Conservation (phyloP, 1,284 basidiomycete species). For the Fomitopsis schrenkii region DNA sequence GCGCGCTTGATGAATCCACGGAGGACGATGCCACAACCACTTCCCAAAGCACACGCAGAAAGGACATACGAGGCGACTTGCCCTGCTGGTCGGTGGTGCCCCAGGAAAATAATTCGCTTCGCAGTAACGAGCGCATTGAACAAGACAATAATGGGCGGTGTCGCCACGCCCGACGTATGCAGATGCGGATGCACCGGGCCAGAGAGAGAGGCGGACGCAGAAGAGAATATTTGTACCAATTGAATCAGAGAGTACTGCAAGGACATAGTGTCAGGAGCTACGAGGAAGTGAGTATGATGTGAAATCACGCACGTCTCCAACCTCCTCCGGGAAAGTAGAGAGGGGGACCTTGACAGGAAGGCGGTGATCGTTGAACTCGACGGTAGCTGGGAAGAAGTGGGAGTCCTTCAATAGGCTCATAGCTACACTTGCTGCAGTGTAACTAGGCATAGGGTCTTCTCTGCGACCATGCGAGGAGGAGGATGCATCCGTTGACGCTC, state of each 20-base stretch:
- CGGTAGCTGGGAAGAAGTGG: conserved; percentile 86
- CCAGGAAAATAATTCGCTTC: conserved; percentile 92
- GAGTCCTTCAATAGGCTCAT: conserved; percentile 75
- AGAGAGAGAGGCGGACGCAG: conserved; percentile 54
- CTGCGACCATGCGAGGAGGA: conserved; percentile 44
- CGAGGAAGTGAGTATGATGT: conserved; percentile 8
- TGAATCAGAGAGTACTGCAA: conserved; percentile 88
- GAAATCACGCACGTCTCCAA: conserved; percentile 77
- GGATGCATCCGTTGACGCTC: conserved; percentile 68
- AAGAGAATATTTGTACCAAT: conserved; percentile 85
- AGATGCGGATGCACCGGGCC: conserved; percentile 88
- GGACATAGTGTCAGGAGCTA: not conserved
- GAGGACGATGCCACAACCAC: conserved; percentile 83
- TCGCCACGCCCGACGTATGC: conserved; percentile 87
- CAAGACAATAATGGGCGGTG: conserved; percentile 90
- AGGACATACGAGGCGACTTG: conserved; percentile 89
- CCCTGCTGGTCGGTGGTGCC: conserved; percentile 81
- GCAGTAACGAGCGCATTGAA: conserved; percentile 94
- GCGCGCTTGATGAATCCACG: conserved; percentile 85
- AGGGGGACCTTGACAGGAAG: conserved; percentile 87
- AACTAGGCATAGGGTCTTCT: conserved; percentile 16
- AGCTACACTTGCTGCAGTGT: conserved; percentile 16
- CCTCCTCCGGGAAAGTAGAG: conserved; percentile 86
- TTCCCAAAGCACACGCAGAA: conserved; percentile 88
- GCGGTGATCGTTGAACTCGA: conserved; percentile 74